These are phyloP conservation scores for Hyaloscypha finlandica DNA, from an alignment of 495 filamentous ascomycete species.

Conservation along the genomic window DNA sequence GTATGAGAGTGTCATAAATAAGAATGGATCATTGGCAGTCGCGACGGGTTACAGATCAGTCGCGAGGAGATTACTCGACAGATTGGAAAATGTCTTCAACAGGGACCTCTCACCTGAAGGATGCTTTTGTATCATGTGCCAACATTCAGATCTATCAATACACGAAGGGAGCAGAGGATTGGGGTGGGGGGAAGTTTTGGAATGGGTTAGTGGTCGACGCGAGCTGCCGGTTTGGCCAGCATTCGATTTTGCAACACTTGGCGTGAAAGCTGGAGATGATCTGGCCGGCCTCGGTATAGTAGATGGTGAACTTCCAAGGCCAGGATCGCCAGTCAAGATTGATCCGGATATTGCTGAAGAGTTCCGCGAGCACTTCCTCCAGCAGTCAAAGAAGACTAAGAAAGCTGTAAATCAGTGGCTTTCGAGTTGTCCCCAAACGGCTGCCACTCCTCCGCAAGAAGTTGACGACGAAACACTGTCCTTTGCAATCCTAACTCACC, in stretches of 20 bases:
- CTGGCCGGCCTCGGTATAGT: slow-evolving; percentile 35
- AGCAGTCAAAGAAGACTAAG: slow-evolving; percentile 85
- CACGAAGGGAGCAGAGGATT: slow-evolving; percentile 65
- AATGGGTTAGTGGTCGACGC: slow-evolving; percentile 83
- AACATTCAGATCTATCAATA: slow-evolving; percentile 52
- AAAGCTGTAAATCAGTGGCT: slow-evolving; percentile 86
- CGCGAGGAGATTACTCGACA: slow-evolving; percentile 88
- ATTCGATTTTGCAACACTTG: slow-evolving; percentile 70
- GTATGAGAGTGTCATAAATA: slow-evolving; percentile 76
- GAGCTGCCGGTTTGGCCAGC: slow-evolving; percentile 88
- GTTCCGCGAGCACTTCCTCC: slow-evolving; percentile 83
- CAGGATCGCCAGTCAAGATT: slow-evolving; percentile 72
- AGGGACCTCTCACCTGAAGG: slow-evolving; percentile 82
- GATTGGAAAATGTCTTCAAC: slow-evolving; percentile 90
- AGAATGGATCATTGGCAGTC: slow-evolving; percentile 88
- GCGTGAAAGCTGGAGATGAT: slow-evolving; percentile 51
- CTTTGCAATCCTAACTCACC: slow-evolving; percentile 89
- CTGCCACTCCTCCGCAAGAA: slow-evolving; percentile 74
- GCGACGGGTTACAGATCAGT: slow-evolving; percentile 95
- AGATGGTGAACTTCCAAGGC: slow-evolving; percentile 39
- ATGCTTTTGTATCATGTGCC: slow-evolving; percentile 80
- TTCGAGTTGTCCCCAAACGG: slow-evolving; percentile 67
- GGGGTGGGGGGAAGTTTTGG: slow-evolving; percentile 96
- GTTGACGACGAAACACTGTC: slow-evolving; percentile 90
- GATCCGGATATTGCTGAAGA: slow-evolving; percentile 92